Evolutionary conservation across 108 stramenopile genomes (phyloP), one percentile per base, ranked within the genome.

Genomic region (Skeletonema marinoi): DNA sequence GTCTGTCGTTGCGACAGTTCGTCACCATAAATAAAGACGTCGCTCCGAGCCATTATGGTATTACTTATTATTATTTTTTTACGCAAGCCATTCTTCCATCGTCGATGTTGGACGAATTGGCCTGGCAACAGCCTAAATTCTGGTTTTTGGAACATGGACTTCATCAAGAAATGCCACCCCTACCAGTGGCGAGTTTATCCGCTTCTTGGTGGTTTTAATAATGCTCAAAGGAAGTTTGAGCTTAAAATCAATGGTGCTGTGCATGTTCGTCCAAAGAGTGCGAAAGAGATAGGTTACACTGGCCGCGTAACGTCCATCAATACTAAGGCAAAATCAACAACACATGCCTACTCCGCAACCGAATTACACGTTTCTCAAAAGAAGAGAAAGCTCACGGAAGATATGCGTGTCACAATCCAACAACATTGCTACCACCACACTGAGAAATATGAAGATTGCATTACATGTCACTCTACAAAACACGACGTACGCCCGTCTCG

Each of bases 231-330:
- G 48, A 65, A 54, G n/a, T 65, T 32, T 16, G 32, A 32, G 39
- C 62, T 51, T 30, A 3, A 13, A 31, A 4, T 65, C 13, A 66
- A 63, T 66, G 74, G 68, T 56, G 38, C 14, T 7, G 88, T 88
- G 4, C 84, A 82, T 62, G 65, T 85, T 41, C 75, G 86, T 10
- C 82, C 88, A 9, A 86, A 88, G 60, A 82, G 83, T 30, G 79
- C 56, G 1, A 86, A 82, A 64, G 88, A 88, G 65, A 17, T 64
- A 13, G 83, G 88, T 8, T 54, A 77, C 10, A 46, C 74, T 9
- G 85, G 73, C 6, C 80, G 80, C 16, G 51, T 85, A 3, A 48
- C 79, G 35, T 74, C 58, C 16, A 59, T 71, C 19, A 50, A 11
- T 32, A 3, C 71, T 33, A 50, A 46, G 7, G 51, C 33, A 30